phyloP scores from a whole-genome alignment of 2,329 filamentous ascomycete species.

The Calonectria henricotiae region DNA sequence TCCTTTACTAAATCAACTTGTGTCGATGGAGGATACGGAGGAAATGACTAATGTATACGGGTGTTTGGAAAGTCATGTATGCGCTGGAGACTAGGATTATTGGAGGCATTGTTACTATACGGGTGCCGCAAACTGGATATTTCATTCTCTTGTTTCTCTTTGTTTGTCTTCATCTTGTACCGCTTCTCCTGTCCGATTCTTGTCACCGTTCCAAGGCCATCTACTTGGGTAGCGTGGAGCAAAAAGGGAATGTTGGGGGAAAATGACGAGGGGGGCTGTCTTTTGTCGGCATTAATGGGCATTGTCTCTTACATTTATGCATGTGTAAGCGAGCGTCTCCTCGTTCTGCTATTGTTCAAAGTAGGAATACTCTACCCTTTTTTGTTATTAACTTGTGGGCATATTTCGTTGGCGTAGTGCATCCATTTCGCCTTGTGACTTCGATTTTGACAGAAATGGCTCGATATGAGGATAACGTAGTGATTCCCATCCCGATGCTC shows the following conservation, averaged over 20 bases:
- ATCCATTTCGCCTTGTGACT: background rate
- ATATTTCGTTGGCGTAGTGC: background rate
- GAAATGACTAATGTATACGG: conserved; percentile 48
- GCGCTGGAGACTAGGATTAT: conserved; percentile 35
- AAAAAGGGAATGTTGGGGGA: conserved; percentile 7
- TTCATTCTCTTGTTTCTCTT: conserved; percentile 24
- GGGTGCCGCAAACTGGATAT: conserved; percentile 27
- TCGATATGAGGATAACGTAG: too few species aligned
- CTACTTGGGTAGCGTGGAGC: conserved; percentile 15
- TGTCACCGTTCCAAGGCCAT: conserved; percentile 6
- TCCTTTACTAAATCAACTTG: conserved; percentile 24
- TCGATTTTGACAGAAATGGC: too few species aligned
- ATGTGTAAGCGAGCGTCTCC: conserved; percentile 37
- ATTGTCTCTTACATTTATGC: conserved; percentile 31
- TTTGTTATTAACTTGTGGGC: background rate
- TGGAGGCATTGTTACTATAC: conserved; percentile 31
- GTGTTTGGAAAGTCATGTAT: conserved; percentile 36
- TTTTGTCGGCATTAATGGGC: conserved; percentile 8
- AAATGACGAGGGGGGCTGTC: conserved; percentile 26
- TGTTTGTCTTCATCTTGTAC: conserved; percentile 25
- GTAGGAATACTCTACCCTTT: conserved; percentile 22
- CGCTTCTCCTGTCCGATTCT: conserved; percentile 11
- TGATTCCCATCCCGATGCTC: too few species aligned
- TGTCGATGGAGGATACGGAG: conserved; percentile 23
- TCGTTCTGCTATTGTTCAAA: conserved; percentile 30